Base-by-base conservation (phyloP, 2,329 filamentous ascomycete genomes). In the Aspergillus sp. region DNA sequence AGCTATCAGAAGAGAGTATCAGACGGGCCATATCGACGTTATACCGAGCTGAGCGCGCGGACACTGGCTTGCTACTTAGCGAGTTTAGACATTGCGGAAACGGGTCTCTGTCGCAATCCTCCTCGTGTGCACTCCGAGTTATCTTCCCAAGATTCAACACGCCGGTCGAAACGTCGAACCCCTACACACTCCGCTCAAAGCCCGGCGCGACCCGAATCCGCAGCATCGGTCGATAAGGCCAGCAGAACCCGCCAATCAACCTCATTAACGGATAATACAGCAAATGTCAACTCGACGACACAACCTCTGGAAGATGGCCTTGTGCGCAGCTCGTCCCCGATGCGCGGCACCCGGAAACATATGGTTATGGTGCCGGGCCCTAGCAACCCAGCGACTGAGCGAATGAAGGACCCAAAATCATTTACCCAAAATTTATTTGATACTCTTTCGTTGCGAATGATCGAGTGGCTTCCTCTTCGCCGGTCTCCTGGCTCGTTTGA, bases 11-110 rank as follows among this genome's bases (percentile, higher is more conserved):
- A 84, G 73, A 84, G 89, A 63, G 77, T 87, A 41, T 83, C 85
- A 35, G 85, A 85, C 62, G 83, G 83, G 0, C 91, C 91, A 2
- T 84, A 91, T 65, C 87, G 91, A 60, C 84, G 88, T 67, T 95
- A 93, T 67, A 96, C 89, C 57, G 83, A 88, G 21, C 86, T 91
- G 46, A 96, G 91, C 67, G 91, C 92, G 8, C 85, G 91, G 66
- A 90, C 90, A 1, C 76, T 96, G 33, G 92, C 92, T 12, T 84
- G 90, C 56, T 90, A 90, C 67, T 81, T 96, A 51, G 90, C 91
- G 9, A 90, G 88, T 67, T 87, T 91, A 68, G 89, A 93, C 66
- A 86, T 95, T 63, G 86, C 91, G 0, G 86, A 90, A 61, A 80
- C 77, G 57, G 85, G 84, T 3, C 77, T 96, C 0, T 96, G 91